Base-by-base conservation (phyloP, 2,329 filamentous ascomycete species). In the Rugonectria rugulosa region DNA sequence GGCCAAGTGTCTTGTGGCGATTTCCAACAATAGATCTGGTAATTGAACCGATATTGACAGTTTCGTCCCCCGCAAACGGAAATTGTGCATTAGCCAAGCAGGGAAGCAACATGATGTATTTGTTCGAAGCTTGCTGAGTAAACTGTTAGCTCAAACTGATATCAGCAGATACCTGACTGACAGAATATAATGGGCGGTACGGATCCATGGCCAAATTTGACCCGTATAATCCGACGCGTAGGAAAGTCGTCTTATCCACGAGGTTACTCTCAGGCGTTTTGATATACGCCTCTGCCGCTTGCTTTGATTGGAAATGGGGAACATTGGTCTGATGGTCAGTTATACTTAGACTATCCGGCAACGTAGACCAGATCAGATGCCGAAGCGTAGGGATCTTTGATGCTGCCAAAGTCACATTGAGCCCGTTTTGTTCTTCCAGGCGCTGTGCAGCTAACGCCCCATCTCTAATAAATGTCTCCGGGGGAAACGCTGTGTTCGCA, bases 301-400 rank as follows among this genome's bases (percentile, higher is more conserved):
- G 34, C 29, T 51, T 51, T 1, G 47, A 51, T 19, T 43, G 38
- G 24, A 51, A 37, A n/a, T 43, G 37, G 27, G 47, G 47, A n/a
- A 51, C 17, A 8, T 43, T 8, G 19, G 26, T 9, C 14, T 20
- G 17, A 2, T 29, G 19, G 3, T 40, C 7, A 4, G 37, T 42
- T 2, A 5, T 6, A 4, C 5, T 10, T 4, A 14, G 3, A 5
- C 14, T 20, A 36, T 51, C 38, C 5, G 38, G 37, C 27, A 51
- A 14, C 12, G 47, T 51, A n/a, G 47, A 51, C 47, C 38, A 51
- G 27, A 51, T 29, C 14, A 51, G 21, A 19, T 51, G 47, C n/a
- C 27, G 11, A 6, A 51, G 14, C n/a, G 26, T 26, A 3, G n/a
- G 6, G 5, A 20, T 51, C n/a, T 36, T 7, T 4, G 47, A 32